Evolutionary conservation across 202 grass and related monocot genomes (phyloP).

Genomic region (Carex arenaria): DNA sequence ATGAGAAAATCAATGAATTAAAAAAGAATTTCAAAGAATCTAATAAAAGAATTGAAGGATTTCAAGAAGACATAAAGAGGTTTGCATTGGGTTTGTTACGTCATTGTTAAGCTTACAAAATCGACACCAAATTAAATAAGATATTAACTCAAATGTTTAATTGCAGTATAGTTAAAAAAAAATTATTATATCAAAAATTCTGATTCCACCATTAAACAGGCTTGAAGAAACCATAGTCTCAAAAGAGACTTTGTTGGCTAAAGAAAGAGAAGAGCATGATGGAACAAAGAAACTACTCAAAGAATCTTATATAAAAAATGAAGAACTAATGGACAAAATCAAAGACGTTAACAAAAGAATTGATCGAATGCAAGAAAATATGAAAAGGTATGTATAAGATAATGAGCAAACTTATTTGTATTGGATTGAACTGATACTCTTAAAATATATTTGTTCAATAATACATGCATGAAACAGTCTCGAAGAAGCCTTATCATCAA

Average conservation of each 20-base stretch:
- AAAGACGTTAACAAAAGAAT: conserved; percentile 31
- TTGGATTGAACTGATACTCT: neutral
- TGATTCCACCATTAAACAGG: conserved; percentile 17
- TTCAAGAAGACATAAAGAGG: conserved; percentile 55
- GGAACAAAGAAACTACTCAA: conserved; percentile 21
- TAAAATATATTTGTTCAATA: conserved; percentile 24
- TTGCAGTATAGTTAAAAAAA: neutral
- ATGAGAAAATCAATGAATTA: conserved; percentile 64
- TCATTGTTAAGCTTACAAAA: conserved; percentile 14
- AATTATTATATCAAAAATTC: neutral
- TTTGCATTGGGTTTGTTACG: conserved; percentile 19
- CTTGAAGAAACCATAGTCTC: conserved; percentile 14
- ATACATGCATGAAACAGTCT: conserved; percentile 41
- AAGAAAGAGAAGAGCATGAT: conserved; percentile 29
- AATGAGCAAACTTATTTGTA: neutral
- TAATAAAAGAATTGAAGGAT: conserved; percentile 45
- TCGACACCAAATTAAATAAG: neutral
- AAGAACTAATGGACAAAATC: conserved; percentile 27
- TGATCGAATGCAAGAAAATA: conserved; percentile 25
- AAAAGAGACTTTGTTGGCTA: conserved; percentile 15
- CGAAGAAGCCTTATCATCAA: conserved; percentile 57
- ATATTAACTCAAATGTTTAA: neutral
- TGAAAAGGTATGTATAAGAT: conserved; percentile 15
- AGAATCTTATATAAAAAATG: conserved; percentile 30
- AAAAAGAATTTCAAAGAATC: conserved; percentile 50